Conservation (phyloP, 768 basidiomycete genomes). For the Favolaschia claudopus region DNA sequence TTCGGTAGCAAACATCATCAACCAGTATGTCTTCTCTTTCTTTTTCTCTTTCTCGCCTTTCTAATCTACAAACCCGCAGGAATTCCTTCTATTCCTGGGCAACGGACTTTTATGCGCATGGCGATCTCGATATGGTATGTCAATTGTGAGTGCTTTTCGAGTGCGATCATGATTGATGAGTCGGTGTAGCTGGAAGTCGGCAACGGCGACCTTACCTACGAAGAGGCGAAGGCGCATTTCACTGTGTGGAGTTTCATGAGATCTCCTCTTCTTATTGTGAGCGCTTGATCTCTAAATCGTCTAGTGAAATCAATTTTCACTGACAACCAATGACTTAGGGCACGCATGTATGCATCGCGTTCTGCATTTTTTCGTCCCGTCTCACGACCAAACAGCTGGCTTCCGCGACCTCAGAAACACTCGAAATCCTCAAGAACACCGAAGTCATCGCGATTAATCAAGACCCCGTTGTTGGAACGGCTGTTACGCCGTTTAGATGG, state of each 20-base stretch:
- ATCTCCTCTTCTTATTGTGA: slow-evolving; percentile 65
- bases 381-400: slow-evolving; percentile 48
- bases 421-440: slow-evolving; percentile 64
- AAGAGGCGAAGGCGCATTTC: slow-evolving; percentile 75
- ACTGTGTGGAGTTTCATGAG: slow-evolving; percentile 79
- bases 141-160: background rate
- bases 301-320: background rate
- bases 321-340: slow-evolving; percentile 33
- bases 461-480: slow-evolving; percentile 66
- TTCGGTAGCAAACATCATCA: slow-evolving; percentile 59
- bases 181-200: slow-evolving; percentile 62
- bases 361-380: background rate
- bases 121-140: slow-evolving; percentile 72
- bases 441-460: slow-evolving; percentile 78
- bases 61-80: slow-evolving; percentile 37
- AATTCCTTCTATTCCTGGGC: slow-evolving; percentile 72
- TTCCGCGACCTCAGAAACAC: slow-evolving; percentile 52
- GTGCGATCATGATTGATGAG: background rate
- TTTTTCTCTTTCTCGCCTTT: background rate
- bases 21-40: slow-evolving; percentile 47
- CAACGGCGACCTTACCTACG: slow-evolving; percentile 65
- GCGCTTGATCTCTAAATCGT: background rate
- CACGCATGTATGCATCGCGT: slow-evolving; percentile 38
- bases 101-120: slow-evolving; percentile 72
- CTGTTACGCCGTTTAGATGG: slow-evolving; percentile 74